phyloP scores from a whole-genome alignment of 257 asterid species.

The Nicotiana knightiana region DNA sequence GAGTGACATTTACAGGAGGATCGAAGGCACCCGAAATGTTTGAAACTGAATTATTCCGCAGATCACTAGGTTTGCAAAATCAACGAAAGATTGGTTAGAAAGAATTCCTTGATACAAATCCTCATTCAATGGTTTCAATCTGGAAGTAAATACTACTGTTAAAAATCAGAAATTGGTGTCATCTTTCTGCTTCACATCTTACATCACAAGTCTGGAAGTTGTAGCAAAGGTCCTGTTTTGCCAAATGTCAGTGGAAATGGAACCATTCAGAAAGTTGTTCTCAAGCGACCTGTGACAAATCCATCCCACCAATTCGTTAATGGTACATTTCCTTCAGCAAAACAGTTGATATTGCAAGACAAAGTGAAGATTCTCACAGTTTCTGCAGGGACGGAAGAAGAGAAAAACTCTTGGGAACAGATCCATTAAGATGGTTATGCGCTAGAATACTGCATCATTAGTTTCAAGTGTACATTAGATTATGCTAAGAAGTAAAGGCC shows the following conservation, averaged over 20 bases:
- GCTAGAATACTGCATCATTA: constrained; percentile 36
- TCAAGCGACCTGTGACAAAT: constrained; percentile 33
- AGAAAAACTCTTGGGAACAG: constrained; percentile 34
- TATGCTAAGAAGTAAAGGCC: neutral
- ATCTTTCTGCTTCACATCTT: constrained; percentile 5
- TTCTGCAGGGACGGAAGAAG: constrained; percentile 36
- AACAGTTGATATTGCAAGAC: neutral
- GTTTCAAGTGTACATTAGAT: neutral
- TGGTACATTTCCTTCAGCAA: neutral
- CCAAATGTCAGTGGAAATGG: constrained; percentile 32
- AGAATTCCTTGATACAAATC: neutral
- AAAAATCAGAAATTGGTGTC: neutral
- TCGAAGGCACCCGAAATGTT: constrained; percentile 30
- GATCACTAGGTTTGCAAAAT: constrained; percentile 27
- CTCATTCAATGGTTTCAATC: neutral
- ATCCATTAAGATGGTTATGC: constrained; percentile 33
- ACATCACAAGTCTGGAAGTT: constrained; percentile 31
- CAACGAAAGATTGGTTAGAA: constrained; percentile 10
- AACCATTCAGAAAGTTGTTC: constrained; percentile 36
- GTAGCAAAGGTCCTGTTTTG: constrained; percentile 29
- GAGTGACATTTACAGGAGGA: constrained; percentile 37
- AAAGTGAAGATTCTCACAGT: constrained; percentile 29
- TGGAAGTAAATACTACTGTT: neutral
- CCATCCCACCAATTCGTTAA: neutral
- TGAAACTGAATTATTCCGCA: constrained; percentile 29